These are phyloP conservation scores for Psilocybe sp. DNA, from an alignment of 768 basidiomycete species.

Conservation along the genomic window DNA sequence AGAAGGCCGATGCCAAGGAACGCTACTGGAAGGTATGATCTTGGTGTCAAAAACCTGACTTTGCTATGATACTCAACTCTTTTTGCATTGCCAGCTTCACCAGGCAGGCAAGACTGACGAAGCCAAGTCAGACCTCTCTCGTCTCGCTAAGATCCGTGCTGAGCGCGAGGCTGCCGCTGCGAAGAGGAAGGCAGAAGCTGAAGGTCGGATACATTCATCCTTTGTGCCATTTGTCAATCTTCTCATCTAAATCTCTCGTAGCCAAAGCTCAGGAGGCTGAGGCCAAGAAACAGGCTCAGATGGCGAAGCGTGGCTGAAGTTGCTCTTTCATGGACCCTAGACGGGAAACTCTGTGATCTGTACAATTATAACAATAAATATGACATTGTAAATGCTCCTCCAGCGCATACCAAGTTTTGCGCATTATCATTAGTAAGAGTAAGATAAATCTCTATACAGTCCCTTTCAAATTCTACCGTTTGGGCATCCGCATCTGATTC, in stretches of 20 bases:
- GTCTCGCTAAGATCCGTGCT: slow-evolving; percentile 80
- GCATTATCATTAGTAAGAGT: neutral
- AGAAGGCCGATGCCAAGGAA: slow-evolving; percentile 87
- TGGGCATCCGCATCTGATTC: slow-evolving; percentile 28
- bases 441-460: neutral
- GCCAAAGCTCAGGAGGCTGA: slow-evolving; percentile 66
- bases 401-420: neutral
- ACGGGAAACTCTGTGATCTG: neutral
- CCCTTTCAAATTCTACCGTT: neutral
- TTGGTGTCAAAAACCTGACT: neutral
- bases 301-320: slow-evolving; percentile 17
- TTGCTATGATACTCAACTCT: neutral
- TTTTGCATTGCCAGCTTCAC: slow-evolving; percentile 49
- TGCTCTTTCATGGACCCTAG: neutral
- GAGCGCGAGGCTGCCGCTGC: slow-evolving; percentile 88
- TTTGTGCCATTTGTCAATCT: neutral
- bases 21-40: slow-evolving; percentile 79
- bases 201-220: slow-evolving; percentile 47
- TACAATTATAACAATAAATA: neutral
- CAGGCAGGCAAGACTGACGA: slow-evolving; percentile 84
- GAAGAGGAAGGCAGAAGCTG: slow-evolving; percentile 84
- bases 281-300: slow-evolving; percentile 53
- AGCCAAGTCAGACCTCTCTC: slow-evolving; percentile 84
- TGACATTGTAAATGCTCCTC: neutral
- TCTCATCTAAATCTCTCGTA: slow-evolving; percentile 20